Percentiles rank a stretch among this genome's conserved stretches.
Evolutionary conservation across 805 yeast species (phyloP).

Genomic region (Pichia phayaonensis): DNA sequence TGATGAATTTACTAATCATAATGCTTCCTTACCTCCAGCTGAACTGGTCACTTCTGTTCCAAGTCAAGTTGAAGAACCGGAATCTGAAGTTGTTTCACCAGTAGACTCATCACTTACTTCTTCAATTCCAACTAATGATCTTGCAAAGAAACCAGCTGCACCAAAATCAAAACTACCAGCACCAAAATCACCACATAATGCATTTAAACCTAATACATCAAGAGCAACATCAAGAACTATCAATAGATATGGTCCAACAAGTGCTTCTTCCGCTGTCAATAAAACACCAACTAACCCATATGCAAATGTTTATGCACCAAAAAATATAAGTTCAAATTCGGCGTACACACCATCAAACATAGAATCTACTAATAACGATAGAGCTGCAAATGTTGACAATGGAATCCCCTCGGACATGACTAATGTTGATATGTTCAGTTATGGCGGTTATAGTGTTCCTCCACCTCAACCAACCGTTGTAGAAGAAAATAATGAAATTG

Average conservation of each 20-base stretch:
- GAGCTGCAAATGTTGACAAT: conserved; percentile 3
- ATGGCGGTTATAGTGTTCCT: conserved; percentile 27
- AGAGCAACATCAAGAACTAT: conserved; percentile 1
- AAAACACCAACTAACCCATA: conserved; percentile 6
- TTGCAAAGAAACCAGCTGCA: not conserved
- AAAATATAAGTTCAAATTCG: not conserved
- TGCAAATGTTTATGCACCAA: conserved; percentile 9
- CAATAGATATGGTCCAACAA: conserved; percentile 8
- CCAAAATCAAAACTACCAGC: not conserved
- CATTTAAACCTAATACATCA: not conserved
- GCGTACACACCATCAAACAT: not conserved
- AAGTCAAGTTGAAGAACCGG: not conserved
- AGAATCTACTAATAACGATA: not conserved
- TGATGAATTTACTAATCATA: too few relatives aligned
- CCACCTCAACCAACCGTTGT: conserved; percentile 3
- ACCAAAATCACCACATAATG: not conserved
- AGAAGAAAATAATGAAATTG: not conserved
- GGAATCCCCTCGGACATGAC: conserved; percentile 12
- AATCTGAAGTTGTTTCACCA: not conserved
- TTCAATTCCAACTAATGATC: not conserved
- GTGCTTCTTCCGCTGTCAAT: not conserved
- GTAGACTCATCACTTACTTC: not conserved
- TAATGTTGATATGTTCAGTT: conserved; percentile 24
- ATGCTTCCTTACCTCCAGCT: too few relatives aligned
- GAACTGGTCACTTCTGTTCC: not conserved